Conservation (phyloP, 192 early-diverging fungal genomes). For the Kappamyces sp. region DNA sequence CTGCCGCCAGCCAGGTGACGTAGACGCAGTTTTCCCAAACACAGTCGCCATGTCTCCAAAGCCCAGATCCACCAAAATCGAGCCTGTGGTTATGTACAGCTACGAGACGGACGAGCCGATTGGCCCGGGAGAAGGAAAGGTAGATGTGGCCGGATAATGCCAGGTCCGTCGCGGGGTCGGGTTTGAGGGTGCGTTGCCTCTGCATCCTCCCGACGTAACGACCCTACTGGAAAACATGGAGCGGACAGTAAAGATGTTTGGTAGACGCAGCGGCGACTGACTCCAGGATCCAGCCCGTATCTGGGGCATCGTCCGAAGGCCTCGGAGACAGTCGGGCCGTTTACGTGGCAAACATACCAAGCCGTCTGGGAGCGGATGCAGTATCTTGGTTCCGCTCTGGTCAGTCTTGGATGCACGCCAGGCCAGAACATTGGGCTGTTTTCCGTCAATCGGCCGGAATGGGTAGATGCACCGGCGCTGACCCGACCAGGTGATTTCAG, state of each 20-base stretch:
- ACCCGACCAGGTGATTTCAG: conserved; percentile 64
- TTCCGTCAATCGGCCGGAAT: conserved; percentile 71
- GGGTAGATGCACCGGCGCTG: conserved; percentile 38
- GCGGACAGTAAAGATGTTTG: conserved; percentile 55
- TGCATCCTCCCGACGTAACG: conserved; percentile 43
- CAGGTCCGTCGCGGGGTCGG: no score
- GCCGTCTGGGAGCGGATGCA: conserved; percentile 54
- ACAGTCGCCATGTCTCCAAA: no score
- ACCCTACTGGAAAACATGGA: conserved; percentile 76
- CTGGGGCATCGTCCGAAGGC: conserved; percentile 62
- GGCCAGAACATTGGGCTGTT: conserved; percentile 60
- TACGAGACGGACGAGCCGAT: conserved; percentile 7
- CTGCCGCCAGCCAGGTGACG: no score
- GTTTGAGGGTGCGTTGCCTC: neutral
- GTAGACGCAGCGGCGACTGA: conserved; percentile 19
- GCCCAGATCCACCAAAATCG: no score
- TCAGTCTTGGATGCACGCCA: conserved; percentile 26
- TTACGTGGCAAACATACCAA: conserved; percentile 63
- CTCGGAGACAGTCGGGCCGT: conserved; percentile 50
- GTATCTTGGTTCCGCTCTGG: conserved; percentile 50
- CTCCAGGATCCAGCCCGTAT: conserved; percentile 37
- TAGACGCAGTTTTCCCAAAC: no score
- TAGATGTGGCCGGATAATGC: neutral
- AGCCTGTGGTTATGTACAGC: no score
- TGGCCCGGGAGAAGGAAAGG: conserved; percentile 12